Percentiles rank a stretch among this genome's conserved stretches.
Evolutionary conservation across 2,329 filamentous ascomycete species (phyloP).

Genomic region (Neospermospora avenae): DNA sequence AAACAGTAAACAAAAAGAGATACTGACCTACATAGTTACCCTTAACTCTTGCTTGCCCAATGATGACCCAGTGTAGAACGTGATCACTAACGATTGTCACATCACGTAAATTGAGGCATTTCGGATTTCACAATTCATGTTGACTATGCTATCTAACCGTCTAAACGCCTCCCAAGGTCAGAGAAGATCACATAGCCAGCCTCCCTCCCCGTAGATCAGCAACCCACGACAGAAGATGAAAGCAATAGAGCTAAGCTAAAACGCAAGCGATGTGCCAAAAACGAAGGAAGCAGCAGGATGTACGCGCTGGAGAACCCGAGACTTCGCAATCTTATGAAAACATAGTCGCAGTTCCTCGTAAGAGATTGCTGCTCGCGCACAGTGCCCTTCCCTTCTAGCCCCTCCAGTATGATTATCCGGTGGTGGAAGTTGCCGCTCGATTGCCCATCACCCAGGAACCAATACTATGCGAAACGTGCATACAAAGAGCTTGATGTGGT

Average conservation of each 20-base stretch:
- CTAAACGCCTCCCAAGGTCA: constrained; percentile 21
- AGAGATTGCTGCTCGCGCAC: constrained; percentile 8
- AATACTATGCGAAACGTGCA: constrained; percentile 18
- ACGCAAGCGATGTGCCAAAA: constrained; percentile 4
- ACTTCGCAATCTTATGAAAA: background rate
- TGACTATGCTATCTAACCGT: constrained; percentile 28
- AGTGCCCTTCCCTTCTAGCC: background rate
- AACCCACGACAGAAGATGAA: constrained; percentile 3
- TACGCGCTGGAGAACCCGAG: background rate
- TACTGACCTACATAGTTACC: too few species aligned
- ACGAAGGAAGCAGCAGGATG: background rate
- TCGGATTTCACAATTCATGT: too few species aligned
- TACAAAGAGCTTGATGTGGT: constrained; percentile 8
- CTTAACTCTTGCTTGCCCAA: too few species aligned
- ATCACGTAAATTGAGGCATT: too few species aligned
- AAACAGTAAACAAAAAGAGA: too few species aligned
- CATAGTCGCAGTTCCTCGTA: constrained; percentile 1
- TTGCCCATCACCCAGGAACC: constrained; percentile 7
- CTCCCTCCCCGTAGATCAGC: background rate
- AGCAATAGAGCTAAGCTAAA: constrained; percentile 5
- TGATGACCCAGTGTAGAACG: too few species aligned
- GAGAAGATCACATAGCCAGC: constrained; percentile 2
- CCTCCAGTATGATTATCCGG: background rate
- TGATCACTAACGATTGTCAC: too few species aligned
- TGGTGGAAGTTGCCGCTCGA: background rate